phyloP scores from a whole-genome alignment of 164 flowering plant genomes.

The Aristolochia contorta region DNA sequence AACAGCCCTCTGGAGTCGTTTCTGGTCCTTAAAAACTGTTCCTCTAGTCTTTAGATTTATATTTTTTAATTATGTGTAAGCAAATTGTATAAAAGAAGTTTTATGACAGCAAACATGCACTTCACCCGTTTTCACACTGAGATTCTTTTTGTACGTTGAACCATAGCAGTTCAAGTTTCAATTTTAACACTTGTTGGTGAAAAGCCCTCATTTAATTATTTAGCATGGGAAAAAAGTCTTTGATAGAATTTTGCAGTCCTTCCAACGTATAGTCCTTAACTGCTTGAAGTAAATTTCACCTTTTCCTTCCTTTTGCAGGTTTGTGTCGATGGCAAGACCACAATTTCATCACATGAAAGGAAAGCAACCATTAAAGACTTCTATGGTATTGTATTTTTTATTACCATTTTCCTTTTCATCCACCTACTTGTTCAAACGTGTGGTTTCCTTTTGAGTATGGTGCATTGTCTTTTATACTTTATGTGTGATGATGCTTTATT shows the following conservation, averaged over 20 bases:
- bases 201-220: not conserved
- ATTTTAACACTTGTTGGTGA: too few species aligned
- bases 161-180: too few species aligned
- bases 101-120: too few species aligned
- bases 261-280: not conserved
- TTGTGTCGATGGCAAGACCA: constrained; percentile 5
- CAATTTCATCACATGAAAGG: constrained; percentile 5
- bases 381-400: not conserved
- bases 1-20: too few species aligned
- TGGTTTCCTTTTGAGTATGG: not conserved
- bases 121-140: too few species aligned
- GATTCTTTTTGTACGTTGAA: too few species aligned
- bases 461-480: not conserved
- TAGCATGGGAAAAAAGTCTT: not conserved
- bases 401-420: not conserved
- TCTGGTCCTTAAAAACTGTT: too few species aligned
- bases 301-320: constrained; percentile 3
- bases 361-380: constrained; percentile 8
- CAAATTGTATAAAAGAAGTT: too few species aligned
- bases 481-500: not conserved
- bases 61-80: too few species aligned
- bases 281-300: too few species aligned
- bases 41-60: too few species aligned
- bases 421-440: too few species aligned
- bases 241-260: not conserved